These are phyloP conservation scores for Phoma herbarum DNA, from an alignment of 2,329 filamentous ascomycete species.

Conservation along the genomic window DNA sequence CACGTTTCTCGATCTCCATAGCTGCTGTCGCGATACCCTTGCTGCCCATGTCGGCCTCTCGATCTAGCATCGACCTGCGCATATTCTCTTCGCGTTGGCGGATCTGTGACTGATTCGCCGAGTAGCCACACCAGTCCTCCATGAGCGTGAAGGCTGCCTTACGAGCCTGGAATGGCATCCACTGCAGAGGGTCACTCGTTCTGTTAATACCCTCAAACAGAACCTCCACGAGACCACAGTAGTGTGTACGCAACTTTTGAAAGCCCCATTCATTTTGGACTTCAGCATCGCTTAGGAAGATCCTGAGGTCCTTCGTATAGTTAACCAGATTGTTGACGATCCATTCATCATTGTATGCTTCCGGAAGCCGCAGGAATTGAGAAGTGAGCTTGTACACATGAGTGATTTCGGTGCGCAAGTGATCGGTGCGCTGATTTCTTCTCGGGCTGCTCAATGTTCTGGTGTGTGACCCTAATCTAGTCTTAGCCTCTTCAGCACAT, in stretches of 20 bases:
- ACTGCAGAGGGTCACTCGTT: slow-evolving; percentile 83
- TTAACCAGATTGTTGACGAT: slow-evolving; percentile 86
- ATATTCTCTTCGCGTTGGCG: slow-evolving; percentile 85
- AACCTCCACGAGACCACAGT: slow-evolving; percentile 92
- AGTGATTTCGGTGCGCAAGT: slow-evolving; percentile 91
- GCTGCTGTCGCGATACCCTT: slow-evolving; percentile 82
- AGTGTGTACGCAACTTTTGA: slow-evolving; percentile 88
- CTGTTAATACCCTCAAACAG: slow-evolving; percentile 91
- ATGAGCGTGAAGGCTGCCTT: slow-evolving; percentile 96
- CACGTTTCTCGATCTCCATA: slow-evolving; percentile 96
- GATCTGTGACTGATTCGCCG: slow-evolving; percentile 86
- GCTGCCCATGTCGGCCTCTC: slow-evolving; percentile 76
- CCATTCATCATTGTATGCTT: slow-evolving; percentile 87
- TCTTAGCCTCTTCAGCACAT: slow-evolving; percentile 88
- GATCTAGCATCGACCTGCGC: slow-evolving; percentile 82
- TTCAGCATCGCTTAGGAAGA: slow-evolving; percentile 93
- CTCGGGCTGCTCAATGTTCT: slow-evolving; percentile 80
- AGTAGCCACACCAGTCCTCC: slow-evolving; percentile 99
- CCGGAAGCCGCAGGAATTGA: slow-evolving; percentile 80
- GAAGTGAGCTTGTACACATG: slow-evolving; percentile 95
- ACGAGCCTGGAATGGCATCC: slow-evolving; percentile 97
- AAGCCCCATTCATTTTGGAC: slow-evolving; percentile 96
- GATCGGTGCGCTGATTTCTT: slow-evolving; percentile 83
- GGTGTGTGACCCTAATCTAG: slow-evolving; percentile 78
- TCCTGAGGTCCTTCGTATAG: slow-evolving; percentile 89